phyloP scores from a whole-genome alignment of 257 asterid genomes.

The Solanum rostratum region DNA sequence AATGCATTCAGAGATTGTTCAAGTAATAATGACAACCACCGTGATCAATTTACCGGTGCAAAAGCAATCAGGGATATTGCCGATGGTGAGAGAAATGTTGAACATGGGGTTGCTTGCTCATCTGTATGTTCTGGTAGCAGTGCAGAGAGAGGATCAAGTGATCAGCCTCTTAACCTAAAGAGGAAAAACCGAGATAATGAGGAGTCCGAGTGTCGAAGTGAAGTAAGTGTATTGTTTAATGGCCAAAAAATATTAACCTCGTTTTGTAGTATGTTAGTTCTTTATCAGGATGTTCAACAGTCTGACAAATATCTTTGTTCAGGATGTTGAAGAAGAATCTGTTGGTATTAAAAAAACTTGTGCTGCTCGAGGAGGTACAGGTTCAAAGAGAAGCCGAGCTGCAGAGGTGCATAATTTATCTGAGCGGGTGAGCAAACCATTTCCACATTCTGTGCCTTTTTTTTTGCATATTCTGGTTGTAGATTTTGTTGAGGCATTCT shows the following conservation, averaged over 20 bases:
- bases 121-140: conserved; percentile 89
- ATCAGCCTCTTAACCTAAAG: conserved; percentile 44
- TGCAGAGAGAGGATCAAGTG: conserved; percentile 63
- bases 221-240: conserved; percentile 38
- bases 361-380: conserved; percentile 35
- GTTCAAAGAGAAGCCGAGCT: conserved; percentile 90
- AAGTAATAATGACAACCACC: conserved; percentile 24
- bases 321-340: conserved; percentile 79
- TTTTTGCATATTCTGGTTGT: neutral
- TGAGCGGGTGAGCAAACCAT: conserved; percentile 69
- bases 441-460: neutral
- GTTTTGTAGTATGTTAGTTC: neutral
- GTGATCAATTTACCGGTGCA: conserved; percentile 2
- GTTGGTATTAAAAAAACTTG: conserved; percentile 35
- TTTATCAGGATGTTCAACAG: neutral
- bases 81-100: conserved; percentile 37
- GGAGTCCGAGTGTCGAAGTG: conserved; percentile 63
- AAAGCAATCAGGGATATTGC: conserved; percentile 17
- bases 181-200: conserved; percentile 52
- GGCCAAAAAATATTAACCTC: neutral
- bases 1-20: conserved; percentile 21
- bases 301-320: conserved; percentile 10
- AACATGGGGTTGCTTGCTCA: conserved; percentile 64
- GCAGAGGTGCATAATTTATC: conserved; percentile 97
- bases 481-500: neutral